phyloP scores from a whole-genome alignment of 1,284 basidiomycete species.

The Hortiboletus rubellus region DNA sequence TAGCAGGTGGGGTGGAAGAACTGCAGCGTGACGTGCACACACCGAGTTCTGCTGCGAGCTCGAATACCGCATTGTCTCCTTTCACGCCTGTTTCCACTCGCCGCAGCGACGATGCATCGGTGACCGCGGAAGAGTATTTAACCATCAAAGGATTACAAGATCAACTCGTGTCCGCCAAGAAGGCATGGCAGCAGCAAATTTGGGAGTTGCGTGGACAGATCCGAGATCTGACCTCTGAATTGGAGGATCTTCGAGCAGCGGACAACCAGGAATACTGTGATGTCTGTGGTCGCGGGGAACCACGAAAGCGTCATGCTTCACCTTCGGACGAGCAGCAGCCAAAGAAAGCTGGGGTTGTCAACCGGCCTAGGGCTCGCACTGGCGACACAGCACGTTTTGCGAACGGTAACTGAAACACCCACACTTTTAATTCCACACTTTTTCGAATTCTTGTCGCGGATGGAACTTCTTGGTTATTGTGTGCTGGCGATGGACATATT shows the following conservation, averaged over 20 bases:
- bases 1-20: constrained; percentile 41
- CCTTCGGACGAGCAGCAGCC: constrained; percentile 17
- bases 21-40: constrained; percentile 48
- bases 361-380: constrained; percentile 67
- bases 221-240: constrained; percentile 63
- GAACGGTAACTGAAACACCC: constrained; percentile 41
- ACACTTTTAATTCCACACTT: constrained; percentile 9
- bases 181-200: constrained; percentile 67
- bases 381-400: constrained; percentile 63
- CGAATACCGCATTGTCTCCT: constrained; percentile 50
- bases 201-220: constrained; percentile 76
- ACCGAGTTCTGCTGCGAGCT: constrained; percentile 45
- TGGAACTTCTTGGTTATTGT: constrained; percentile 20
- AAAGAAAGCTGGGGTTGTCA: constrained; percentile 50
- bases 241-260: constrained; percentile 53
- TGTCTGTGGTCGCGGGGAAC: constrained; percentile 56
- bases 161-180: constrained; percentile 57
- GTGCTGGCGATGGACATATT: constrained; percentile 8
- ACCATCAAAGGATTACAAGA: constrained; percentile 60
- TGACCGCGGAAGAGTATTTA: constrained; percentile 43
- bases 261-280: constrained; percentile 51
- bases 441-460: constrained; percentile 18
- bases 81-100: constrained; percentile 47
- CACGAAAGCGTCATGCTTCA: constrained; percentile 12
- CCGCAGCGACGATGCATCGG: constrained; percentile 36